Evolutionary conservation across 2,329 filamentous ascomycete genomes (phyloP).

Genomic region (Arthrobotrys sinensis): DNA sequence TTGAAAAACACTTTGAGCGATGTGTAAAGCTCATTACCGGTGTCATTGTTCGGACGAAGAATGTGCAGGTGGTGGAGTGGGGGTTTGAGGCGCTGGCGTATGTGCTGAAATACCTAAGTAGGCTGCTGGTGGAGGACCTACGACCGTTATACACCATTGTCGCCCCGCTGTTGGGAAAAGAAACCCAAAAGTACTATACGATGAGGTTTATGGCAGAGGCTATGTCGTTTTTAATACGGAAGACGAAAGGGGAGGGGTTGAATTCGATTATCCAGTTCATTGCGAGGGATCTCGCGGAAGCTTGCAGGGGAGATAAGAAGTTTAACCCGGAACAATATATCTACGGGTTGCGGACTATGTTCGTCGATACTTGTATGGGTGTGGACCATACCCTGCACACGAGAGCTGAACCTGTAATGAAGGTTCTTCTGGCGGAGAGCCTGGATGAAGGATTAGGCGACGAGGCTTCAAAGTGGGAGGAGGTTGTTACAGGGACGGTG

Average conservation of each 20-base stretch:
- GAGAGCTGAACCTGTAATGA: constrained; percentile 72
- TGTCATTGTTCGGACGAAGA: constrained; percentile 82
- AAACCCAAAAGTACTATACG: constrained; percentile 86
- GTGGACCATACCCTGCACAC: constrained; percentile 75
- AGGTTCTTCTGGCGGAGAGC: constrained; percentile 69
- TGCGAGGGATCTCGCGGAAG: constrained; percentile 75
- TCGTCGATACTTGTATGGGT: constrained; percentile 83
- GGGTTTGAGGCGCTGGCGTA: constrained; percentile 94
- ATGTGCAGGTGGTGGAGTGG: constrained; percentile 95
- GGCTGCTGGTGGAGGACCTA: constrained; percentile 86
- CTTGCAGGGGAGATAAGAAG: constrained; percentile 65
- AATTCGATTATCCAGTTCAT: constrained; percentile 80
- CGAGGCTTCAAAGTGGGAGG: constrained; percentile 62
- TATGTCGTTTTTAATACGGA: constrained; percentile 92
- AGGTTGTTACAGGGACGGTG: constrained; percentile 81
- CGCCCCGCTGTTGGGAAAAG: constrained; percentile 85
- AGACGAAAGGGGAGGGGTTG: constrained; percentile 84
- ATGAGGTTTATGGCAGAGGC: constrained; percentile 94
- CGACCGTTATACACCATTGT: constrained; percentile 84
- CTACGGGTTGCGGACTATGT: constrained; percentile 91
- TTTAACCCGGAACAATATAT: constrained; percentile 75
- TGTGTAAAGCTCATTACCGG: constrained; percentile 82
- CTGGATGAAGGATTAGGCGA: constrained; percentile 59
- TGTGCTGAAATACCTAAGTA: constrained; percentile 96
- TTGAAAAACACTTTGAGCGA: constrained; percentile 87